Evolutionary conservation across 192 early-diverging fungal species (phyloP).

Genomic region (Obelidium mucronatum): DNA sequence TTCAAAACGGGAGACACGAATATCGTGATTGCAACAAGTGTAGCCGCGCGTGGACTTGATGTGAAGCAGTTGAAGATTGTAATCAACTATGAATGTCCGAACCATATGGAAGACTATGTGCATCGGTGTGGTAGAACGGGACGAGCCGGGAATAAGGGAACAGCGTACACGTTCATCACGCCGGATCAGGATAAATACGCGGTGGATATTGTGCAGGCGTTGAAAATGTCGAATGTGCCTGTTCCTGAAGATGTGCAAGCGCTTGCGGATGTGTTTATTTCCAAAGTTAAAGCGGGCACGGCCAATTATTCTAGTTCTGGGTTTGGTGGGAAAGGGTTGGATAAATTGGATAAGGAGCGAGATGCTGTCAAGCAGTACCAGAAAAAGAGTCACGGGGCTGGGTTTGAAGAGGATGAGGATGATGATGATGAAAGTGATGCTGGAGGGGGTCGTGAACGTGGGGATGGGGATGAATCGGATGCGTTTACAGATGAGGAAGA

Average conservation of each 20-base stretch:
- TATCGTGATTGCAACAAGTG: slow-evolving; percentile 95
- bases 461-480: slow-evolving; percentile 25
- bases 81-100: slow-evolving; percentile 96
- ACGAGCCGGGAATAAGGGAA: slow-evolving; percentile 97
- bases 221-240: slow-evolving; percentile 77
- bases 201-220: slow-evolving; percentile 87
- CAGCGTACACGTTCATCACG: slow-evolving; percentile 95
- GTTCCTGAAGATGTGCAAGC: slow-evolving; percentile 80
- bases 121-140: slow-evolving; percentile 98
- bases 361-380: slow-evolving; percentile 91
- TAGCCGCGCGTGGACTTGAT: slow-evolving; percentile 95
- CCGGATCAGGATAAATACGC: slow-evolving; percentile 95
- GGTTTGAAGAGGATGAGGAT: slow-evolving; percentile 72
- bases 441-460: slow-evolving; percentile 27
- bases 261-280: slow-evolving; percentile 79
- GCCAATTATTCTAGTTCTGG: slow-evolving; percentile 77
- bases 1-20: slow-evolving; percentile 91
- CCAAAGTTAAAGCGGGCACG: slow-evolving; percentile 80
- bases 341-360: slow-evolving; percentile 91
- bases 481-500: slow-evolving; percentile 33
- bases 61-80: slow-evolving; percentile 93
- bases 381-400: slow-evolving; percentile 79
- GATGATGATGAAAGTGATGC: slow-evolving; percentile 36
- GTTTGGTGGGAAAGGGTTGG: slow-evolving; percentile 97
- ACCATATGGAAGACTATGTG: slow-evolving; percentile 98